Evolutionary conservation across 148 eudicot genomes (phyloP).

Genomic region (Vaccinium darrowii): DNA sequence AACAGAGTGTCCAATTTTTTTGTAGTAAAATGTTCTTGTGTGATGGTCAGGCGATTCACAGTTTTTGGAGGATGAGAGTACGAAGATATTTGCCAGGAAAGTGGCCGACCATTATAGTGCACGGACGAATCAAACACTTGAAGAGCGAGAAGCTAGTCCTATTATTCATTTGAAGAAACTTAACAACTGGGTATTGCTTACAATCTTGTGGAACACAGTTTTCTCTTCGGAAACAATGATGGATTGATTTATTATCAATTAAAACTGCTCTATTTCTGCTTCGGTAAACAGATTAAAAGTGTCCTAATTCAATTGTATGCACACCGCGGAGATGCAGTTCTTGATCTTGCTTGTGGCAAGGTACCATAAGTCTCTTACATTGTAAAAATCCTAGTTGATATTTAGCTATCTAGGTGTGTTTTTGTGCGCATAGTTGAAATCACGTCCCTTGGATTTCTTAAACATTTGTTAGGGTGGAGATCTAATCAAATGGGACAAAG

Average conservation of each 20-base stretch:
- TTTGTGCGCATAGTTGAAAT: neutral
- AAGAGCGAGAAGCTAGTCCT: conserved; percentile 94
- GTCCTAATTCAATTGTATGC: conserved; percentile 95
- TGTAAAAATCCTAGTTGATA: neutral
- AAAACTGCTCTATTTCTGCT: neutral
- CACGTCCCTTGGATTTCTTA: neutral
- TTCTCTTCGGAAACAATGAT: neutral
- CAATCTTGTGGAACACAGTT: neutral
- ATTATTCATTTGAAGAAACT: conserved; percentile 98
- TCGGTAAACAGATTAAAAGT: conserved; percentile 74
- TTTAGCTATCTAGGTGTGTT: no score
- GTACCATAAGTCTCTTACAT: conserved; percentile 28
- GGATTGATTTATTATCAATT: neutral
- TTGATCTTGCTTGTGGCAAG: conserved; percentile 99
- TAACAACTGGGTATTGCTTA: conserved; percentile 78
- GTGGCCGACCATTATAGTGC: conserved; percentile 99
- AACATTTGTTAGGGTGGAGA: conserved; percentile 76
- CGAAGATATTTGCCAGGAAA: conserved; percentile 62
- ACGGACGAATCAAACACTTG: conserved; percentile 87
- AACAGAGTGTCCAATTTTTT: neutral
- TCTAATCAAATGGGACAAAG: conserved; percentile 99
- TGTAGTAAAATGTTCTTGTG: neutral
- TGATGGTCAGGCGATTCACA: conserved; percentile 49
- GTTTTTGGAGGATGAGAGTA: conserved; percentile 65
- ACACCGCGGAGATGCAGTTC: conserved; percentile 70